A percentile compares a stretch with the other conserved stretches of the same genome.
Evolutionary conservation across 306 rosid genomes (phyloP).

Genomic region (Hippophae rhamnoides): DNA sequence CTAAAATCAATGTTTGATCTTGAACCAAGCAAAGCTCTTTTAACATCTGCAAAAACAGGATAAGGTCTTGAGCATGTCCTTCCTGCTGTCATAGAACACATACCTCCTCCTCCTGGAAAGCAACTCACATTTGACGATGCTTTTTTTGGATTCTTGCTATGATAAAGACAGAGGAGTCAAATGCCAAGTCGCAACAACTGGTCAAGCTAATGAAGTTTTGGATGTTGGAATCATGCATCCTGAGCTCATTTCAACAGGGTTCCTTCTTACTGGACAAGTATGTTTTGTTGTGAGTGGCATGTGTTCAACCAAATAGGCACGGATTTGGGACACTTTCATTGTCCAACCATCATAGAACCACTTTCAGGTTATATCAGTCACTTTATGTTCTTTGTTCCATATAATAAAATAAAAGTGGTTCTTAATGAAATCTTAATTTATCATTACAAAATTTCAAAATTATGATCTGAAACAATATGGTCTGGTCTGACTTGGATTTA

Average conservation of each 20-base stretch:
- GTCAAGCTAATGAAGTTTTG: slow-evolving; percentile 57
- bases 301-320: slow-evolving; percentile 93
- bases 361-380: slow-evolving; percentile 50
- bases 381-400: slow-evolving; percentile 5
- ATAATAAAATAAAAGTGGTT: too few relatives aligned
- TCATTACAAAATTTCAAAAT: too few relatives aligned
- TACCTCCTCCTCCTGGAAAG: slow-evolving; percentile 78
- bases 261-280: slow-evolving; percentile 82
- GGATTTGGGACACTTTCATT: slow-evolving; percentile 86
- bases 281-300: slow-evolving; percentile 92
- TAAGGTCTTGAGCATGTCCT: slow-evolving; percentile 81
- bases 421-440: too few relatives aligned
- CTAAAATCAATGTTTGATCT: slow-evolving; percentile 84
- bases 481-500: too few relatives aligned
- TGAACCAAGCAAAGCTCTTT: slow-evolving; percentile 62
- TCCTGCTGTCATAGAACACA: slow-evolving; percentile 72
- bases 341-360: slow-evolving; percentile 36
- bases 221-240: slow-evolving; percentile 97
- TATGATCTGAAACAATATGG: too few relatives aligned
- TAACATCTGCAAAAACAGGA: slow-evolving; percentile 92
- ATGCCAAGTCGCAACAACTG: slow-evolving; percentile 86
- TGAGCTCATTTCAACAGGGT: slow-evolving; percentile 76
- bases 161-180: slow-evolving; percentile 88
- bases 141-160: slow-evolving; percentile 77
- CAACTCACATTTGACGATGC: slow-evolving; percentile 62